Evolutionary conservation across 2,329 filamentous ascomycete species (phyloP).

Genomic region (Nemania sp.): DNA sequence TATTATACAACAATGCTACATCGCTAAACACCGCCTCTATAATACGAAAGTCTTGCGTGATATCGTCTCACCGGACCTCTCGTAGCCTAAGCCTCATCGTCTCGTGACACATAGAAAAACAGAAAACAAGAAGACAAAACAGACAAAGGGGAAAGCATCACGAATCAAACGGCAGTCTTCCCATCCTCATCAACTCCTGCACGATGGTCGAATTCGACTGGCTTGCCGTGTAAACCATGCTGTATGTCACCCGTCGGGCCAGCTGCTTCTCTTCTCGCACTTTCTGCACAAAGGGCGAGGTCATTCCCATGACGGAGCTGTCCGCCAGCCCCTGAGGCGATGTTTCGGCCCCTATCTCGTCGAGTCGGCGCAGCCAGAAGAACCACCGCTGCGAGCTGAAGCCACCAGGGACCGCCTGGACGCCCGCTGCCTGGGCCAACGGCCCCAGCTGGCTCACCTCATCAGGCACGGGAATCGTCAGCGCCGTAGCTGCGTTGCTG

Average conservation of each 20-base stretch:
- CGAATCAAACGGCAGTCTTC: conserved; percentile 24
- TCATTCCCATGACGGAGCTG: conserved; percentile 14
- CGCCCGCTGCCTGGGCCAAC: conserved; percentile 26
- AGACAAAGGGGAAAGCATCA: not conserved
- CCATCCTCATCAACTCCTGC: conserved; percentile 28
- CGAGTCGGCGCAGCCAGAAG: conserved; percentile 32
- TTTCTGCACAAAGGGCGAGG: conserved; percentile 26
- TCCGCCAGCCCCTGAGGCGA: conserved; percentile 10
- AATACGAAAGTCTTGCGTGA: conserved; percentile 11
- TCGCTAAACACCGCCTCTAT: conserved; percentile 13
- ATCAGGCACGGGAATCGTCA: conserved; percentile 21
- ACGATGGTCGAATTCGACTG: conserved; percentile 30
- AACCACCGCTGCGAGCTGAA: conserved; percentile 32
- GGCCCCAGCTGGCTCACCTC: conserved; percentile 23
- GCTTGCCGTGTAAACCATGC: conserved; percentile 30
- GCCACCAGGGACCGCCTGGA: conserved; percentile 20
- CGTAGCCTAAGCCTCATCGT: conserved; percentile 17
- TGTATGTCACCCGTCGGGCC: conserved; percentile 28
- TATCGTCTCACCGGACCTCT: conserved; percentile 16
- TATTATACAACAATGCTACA: not conserved
- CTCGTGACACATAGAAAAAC: not conserved
- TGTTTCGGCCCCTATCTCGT: conserved; percentile 29
- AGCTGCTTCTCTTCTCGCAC: conserved; percentile 26
- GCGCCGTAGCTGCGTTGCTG: not conserved
- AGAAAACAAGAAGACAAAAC: not conserved